These are phyloP conservation scores for Phoma sp. DNA, from an alignment of 2,329 filamentous ascomycete species.

Conservation along the genomic window DNA sequence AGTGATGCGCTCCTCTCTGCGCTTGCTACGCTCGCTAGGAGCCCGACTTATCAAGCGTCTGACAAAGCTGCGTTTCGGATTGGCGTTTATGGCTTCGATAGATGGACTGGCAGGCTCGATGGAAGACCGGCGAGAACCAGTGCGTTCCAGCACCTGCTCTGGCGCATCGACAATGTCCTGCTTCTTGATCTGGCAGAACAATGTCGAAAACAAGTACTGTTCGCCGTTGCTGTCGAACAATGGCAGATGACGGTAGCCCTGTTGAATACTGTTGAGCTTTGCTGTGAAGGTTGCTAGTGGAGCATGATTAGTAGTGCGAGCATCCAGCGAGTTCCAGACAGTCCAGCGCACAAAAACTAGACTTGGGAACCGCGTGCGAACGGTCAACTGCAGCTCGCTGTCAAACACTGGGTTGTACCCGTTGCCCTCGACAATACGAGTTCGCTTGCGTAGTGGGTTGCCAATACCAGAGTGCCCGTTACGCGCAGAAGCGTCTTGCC, in stretches of 20 bases:
- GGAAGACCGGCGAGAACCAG: slow-evolving; percentile 33
- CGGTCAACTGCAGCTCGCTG: slow-evolving; percentile 76
- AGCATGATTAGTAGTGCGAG: slow-evolving; percentile 68
- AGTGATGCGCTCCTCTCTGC: slow-evolving; percentile 38
- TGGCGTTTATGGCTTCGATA: slow-evolving; percentile 42
- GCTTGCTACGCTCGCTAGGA: slow-evolving; percentile 51
- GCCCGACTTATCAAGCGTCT: slow-evolving; percentile 53
- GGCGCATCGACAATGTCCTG: slow-evolving; percentile 56
- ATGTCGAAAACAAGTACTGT: slow-evolving; percentile 90
- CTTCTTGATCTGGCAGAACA: slow-evolving; percentile 87
- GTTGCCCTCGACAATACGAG: slow-evolving; percentile 81
- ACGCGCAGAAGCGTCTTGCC: slow-evolving; percentile 68
- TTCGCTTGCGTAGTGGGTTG: slow-evolving; percentile 77
- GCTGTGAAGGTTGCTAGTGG: slow-evolving; percentile 89
- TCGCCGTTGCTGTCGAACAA: slow-evolving; percentile 88
- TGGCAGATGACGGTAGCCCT: slow-evolving; percentile 91
- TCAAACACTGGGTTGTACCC: slow-evolving; percentile 93
- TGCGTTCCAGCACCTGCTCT: slow-evolving; percentile 27
- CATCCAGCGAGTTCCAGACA: slow-evolving; percentile 84
- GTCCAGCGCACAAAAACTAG: slow-evolving; percentile 93
- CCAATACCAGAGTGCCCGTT: slow-evolving; percentile 71
- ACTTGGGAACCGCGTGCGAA: slow-evolving; percentile 93
- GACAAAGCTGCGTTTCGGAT: slow-evolving; percentile 46
- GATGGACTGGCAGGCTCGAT: slow-evolving; percentile 37
- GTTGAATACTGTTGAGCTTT: slow-evolving; percentile 86